A percentile compares a stretch with the other conserved stretches of the same genome.
Evolutionary conservation across 1,284 basidiomycete genomes (phyloP).

Genomic region (Austroboletus rostrupii): DNA sequence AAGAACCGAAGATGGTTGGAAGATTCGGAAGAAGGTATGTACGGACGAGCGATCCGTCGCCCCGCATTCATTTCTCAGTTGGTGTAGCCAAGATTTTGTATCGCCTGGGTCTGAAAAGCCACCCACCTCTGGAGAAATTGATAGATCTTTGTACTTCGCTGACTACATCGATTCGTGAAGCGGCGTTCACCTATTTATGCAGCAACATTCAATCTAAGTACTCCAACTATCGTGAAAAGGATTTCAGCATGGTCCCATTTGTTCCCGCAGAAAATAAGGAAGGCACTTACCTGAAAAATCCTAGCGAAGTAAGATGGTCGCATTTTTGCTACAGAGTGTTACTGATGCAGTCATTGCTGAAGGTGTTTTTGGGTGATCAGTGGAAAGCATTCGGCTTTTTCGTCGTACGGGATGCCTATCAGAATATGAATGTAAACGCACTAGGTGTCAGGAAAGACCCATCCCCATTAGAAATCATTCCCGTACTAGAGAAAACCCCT

Average conservation of each 20-base stretch:
- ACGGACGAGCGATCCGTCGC: slow-evolving; percentile 3
- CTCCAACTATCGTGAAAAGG: slow-evolving; percentile 50
- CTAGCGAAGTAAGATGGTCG: slow-evolving; percentile 55
- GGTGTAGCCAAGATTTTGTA: slow-evolving; percentile 52
- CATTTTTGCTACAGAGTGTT: too few relatives aligned
- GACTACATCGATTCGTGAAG: slow-evolving; percentile 41
- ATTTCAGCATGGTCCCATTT: slow-evolving; percentile 60
- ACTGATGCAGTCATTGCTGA: neutral
- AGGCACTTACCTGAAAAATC: slow-evolving; percentile 47
- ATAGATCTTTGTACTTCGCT: slow-evolving; percentile 60
- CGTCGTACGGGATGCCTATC: slow-evolving; percentile 50
- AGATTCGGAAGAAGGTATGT: slow-evolving; percentile 80
- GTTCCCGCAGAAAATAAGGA: slow-evolving; percentile 68
- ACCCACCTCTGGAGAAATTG: slow-evolving; percentile 66
- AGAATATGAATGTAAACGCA: slow-evolving; percentile 51
- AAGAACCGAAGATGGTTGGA: slow-evolving; percentile 64
- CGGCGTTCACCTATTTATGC: slow-evolving; percentile 72
- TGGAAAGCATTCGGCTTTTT: slow-evolving; percentile 76
- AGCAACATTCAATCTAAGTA: slow-evolving; percentile 64
- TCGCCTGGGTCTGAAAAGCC: slow-evolving; percentile 67
- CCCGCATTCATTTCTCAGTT: neutral
- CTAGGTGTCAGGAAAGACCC: slow-evolving; percentile 76
- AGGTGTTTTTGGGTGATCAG: slow-evolving; percentile 70
- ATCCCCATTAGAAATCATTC: slow-evolving; percentile 56
- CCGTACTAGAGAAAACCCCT: slow-evolving; percentile 55